Percentiles rank a stretch among this genome's conserved stretches.
Conservation (phyloP, 139 green algal genomes). For the Marvania coccoides region DNA sequence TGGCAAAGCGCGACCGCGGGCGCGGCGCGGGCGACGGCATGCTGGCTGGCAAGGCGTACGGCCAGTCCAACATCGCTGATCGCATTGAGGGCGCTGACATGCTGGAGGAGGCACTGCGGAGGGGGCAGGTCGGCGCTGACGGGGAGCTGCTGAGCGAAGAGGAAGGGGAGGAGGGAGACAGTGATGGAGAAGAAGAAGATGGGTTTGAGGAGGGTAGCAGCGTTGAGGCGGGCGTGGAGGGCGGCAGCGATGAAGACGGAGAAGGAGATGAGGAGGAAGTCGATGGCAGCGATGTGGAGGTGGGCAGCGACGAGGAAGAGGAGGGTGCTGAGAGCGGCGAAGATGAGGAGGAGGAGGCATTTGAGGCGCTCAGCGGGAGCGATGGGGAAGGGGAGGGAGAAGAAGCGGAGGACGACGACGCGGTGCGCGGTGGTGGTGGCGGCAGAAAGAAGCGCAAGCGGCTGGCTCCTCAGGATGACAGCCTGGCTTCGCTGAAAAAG, state of each 20-base stretch:
- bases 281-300: background rate
- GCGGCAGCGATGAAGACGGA: conserved; percentile 3
- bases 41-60: conserved; percentile 47
- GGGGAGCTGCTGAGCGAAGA: conserved; percentile 10
- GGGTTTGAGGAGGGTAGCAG: background rate
- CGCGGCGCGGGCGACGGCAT: conserved; percentile 57
- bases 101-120: conserved; percentile 55
- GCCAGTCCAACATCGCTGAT: conserved; percentile 31
- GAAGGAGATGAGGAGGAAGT: conserved; percentile 11
- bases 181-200: conserved; percentile 18
- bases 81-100: conserved; percentile 80
- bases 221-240: background rate
- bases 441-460: background rate
- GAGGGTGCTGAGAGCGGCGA: conserved; percentile 11
- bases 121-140: conserved; percentile 22
- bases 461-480: conserved; percentile 8
- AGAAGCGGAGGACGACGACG: conserved; percentile 8
- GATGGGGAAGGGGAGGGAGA: conserved; percentile 11
- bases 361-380: background rate
- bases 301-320: background rate
- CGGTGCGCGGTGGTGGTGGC: background rate
- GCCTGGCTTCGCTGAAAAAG: conserved; percentile 31
- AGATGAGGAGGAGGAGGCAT: conserved; percentile 18
- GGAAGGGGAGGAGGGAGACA: background rate
- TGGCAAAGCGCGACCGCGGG: conserved; percentile 87